Evolutionary conservation across 2,329 filamentous ascomycete genomes (phyloP).

Genomic region (Uncinocarpus reesii): DNA sequence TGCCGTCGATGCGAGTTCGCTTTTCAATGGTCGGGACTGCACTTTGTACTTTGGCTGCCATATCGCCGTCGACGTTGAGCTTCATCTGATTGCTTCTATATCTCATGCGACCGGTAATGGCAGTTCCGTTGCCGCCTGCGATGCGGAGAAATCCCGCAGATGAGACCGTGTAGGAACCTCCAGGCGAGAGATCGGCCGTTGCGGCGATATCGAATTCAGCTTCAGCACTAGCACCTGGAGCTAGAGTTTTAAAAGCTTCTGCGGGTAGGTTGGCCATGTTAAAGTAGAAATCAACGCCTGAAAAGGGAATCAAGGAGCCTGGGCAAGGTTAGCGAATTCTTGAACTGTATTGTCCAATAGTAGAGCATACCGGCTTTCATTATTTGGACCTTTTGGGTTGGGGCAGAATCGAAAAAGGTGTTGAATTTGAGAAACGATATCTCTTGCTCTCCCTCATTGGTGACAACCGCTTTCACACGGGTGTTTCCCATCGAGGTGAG

Average conservation of each 20-base stretch:
- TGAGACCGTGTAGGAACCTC: conserved; percentile 10
- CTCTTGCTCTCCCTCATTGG: conserved; percentile 9
- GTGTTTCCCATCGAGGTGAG: conserved; percentile 15
- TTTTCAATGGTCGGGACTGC: conserved; percentile 1
- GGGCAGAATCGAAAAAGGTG: conserved; percentile 13
- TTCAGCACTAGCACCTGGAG: conserved; percentile 11
- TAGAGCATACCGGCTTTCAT: conserved; percentile 11
- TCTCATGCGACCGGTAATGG: conserved; percentile 45
- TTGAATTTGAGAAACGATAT: conserved; percentile 13
- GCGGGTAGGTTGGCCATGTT: neutral
- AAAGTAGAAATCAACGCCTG: conserved; percentile 7
- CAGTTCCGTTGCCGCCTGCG: conserved; percentile 30
- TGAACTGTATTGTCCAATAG: neutral
- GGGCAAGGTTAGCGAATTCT: neutral
- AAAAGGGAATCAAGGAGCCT: conserved; percentile 11
- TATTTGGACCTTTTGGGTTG: conserved; percentile 12
- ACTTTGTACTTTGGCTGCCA: conserved; percentile 43
- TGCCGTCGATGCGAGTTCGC: conserved; percentile 26
- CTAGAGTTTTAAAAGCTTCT: conserved; percentile 8
- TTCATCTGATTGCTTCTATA: conserved; percentile 52
- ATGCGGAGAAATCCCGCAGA: conserved; percentile 11
- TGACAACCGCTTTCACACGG: conserved; percentile 13
- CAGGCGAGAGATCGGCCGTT: conserved; percentile 13
- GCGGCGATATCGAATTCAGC: conserved; percentile 13
- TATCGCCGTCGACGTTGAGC: conserved; percentile 47